Conservation (phyloP, 176 grass and related monocot genomes). For the Oryza glumipatula region DNA sequence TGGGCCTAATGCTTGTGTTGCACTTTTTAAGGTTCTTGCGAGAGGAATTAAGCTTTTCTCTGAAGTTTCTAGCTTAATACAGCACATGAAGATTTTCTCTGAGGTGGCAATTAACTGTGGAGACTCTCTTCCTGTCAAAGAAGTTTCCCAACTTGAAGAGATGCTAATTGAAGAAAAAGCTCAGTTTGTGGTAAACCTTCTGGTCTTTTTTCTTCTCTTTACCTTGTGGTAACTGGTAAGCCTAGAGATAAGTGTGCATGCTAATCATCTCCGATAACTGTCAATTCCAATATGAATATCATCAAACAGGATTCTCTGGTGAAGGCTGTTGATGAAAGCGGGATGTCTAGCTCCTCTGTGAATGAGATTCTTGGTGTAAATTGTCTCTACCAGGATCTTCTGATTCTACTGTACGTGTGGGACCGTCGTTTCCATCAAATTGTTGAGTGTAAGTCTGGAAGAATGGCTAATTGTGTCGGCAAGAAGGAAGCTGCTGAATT, state of each 20-base stretch:
- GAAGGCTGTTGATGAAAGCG: slow-evolving; percentile 41
- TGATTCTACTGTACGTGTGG: slow-evolving; percentile 63
- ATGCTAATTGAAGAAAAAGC: slow-evolving; percentile 65
- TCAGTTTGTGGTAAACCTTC: slow-evolving; percentile 66
- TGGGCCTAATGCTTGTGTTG: slow-evolving; percentile 30
- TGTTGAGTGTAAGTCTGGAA: slow-evolving; percentile 35
- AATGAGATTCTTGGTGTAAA: slow-evolving; percentile 61
- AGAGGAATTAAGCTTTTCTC: slow-evolving; percentile 68
- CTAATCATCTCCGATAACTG: not conserved
- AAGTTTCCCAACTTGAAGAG: slow-evolving; percentile 64
- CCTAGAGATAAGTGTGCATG: not conserved
- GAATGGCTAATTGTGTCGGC: slow-evolving; percentile 21
- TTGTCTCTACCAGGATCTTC: slow-evolving; percentile 79
- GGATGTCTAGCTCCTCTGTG: slow-evolving; percentile 12
- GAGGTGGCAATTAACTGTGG: slow-evolving; percentile 18
- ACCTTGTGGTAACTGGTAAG: too few relatives aligned
- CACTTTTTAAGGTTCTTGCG: slow-evolving; percentile 66
- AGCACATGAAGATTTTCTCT: slow-evolving; percentile 51
- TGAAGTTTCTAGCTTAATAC: slow-evolving; percentile 56
- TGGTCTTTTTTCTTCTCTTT: not conserved
- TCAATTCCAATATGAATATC: slow-evolving; percentile 10
- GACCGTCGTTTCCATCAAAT: slow-evolving; percentile 63
- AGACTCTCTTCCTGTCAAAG: slow-evolving; percentile 48
- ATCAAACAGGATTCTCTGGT: slow-evolving; percentile 54
- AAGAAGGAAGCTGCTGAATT: slow-evolving; percentile 34